Conservation (phyloP, 2,329 filamentous ascomycete species). For the Sphaerulina populicola region DNA sequence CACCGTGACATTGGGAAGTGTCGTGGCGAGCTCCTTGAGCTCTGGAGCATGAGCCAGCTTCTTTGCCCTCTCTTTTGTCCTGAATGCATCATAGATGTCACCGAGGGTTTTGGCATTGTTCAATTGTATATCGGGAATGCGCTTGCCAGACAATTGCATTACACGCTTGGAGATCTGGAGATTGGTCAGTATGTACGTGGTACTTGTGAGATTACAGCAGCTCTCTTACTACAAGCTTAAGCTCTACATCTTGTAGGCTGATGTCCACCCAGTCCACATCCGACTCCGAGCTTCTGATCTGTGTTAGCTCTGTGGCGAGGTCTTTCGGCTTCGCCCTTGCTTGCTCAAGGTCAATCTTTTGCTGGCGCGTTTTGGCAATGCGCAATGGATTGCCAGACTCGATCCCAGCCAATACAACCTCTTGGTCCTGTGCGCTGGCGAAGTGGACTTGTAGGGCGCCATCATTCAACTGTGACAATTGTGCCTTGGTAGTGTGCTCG, state of each 20-base stretch:
- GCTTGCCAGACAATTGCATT: constrained; percentile 69
- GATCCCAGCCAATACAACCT: constrained; percentile 2
- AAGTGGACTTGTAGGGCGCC: constrained; percentile 4
- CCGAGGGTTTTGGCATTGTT: constrained; percentile 32
- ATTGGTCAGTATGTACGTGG: constrained; percentile 14
- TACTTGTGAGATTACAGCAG: neutral
- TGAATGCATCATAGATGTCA: constrained; percentile 34
- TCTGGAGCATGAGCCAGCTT: constrained; percentile 57
- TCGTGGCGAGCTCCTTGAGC: constrained; percentile 40
- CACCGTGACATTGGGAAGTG: constrained; percentile 63
- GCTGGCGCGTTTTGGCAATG: neutral
- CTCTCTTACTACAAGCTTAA: constrained; percentile 62
- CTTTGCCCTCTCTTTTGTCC: constrained; percentile 36
- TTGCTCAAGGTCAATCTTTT: neutral
- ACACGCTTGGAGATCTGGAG: constrained; percentile 69
- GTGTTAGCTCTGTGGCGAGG: neutral
- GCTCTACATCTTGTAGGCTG: constrained; percentile 45
- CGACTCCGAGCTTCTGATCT: neutral
- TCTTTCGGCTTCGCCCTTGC: neutral
- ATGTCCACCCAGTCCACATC: constrained; percentile 4
- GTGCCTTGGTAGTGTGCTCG: neutral
- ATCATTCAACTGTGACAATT: neutral
- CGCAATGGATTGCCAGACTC: neutral
- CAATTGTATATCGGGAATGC: constrained; percentile 63
- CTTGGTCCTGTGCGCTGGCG: neutral